Evolutionary conservation across 768 basidiomycete genomes (phyloP), one percentile per base, ranked within the genome.

Genomic region (Russula dissimulans): DNA sequence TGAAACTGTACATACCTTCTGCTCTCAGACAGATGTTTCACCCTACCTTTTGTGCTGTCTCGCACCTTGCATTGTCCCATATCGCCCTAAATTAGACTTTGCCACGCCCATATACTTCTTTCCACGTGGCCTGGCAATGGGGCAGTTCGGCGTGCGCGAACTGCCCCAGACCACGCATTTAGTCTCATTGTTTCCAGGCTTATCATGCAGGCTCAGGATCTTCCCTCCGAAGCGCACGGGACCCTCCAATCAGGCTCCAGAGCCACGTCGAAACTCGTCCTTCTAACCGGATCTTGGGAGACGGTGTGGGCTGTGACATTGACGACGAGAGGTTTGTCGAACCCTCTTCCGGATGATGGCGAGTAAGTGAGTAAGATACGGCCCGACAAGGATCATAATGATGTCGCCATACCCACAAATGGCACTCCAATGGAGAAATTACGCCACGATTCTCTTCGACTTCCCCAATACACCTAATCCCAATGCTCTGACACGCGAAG

Each of bases 391-490:
- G n/a, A n/a, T n/a, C n/a, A n/a, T n/a, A n/a, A n/a, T 3, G 50
- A 39, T 9, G 29, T 47, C 22, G 22, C 5, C 17, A 61, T 55
- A 51, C 50, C 50, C 39, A 57, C 18, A 4, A 15, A 17, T 11
- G 12, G 3, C 32, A 17, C 18, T 15, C 8, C 50, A 43, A 57
- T 15, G 60, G 18, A 32, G 55, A 61, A 31, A 14, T 44, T 6
- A 61, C 55, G 22, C 60, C 60, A 5, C 8, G 8, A 2, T 53
- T 61, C 44, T 52, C 50, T 31, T 56, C 55, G 26, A 52, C 36
- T 57, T 61, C 32, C 55, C 60, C 31, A 61, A 14, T 26, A 32
- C n/a, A 8, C 55, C 3, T n/a, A 26, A 43, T 4, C 36, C 12
- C 3, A 11, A 34, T 6, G n/a, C 36, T n/a, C 44, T 43, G 26